These are phyloP conservation scores for Venturia oleaginea DNA, from an alignment of 2,329 filamentous ascomycete species.

Conservation along the genomic window DNA sequence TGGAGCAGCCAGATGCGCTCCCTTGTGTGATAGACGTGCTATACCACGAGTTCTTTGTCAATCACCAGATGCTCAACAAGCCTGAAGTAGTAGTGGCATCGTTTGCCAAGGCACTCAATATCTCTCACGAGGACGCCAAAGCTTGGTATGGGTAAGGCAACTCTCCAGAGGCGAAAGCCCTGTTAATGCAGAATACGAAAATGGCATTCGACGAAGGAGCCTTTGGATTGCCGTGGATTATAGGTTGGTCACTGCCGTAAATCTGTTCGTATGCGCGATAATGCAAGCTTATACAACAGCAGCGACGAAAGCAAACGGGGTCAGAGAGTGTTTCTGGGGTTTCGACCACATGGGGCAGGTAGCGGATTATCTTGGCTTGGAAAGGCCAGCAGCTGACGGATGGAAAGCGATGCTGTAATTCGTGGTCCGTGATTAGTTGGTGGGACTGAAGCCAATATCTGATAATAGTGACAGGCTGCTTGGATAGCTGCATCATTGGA, in stretches of 20 bases:
- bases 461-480: neutral
- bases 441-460: conserved; percentile 16
- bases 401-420: conserved; percentile 31
- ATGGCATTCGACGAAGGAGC: conserved; percentile 43
- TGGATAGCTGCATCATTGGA: neutral
- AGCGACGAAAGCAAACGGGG: conserved; percentile 45
- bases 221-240: conserved; percentile 54
- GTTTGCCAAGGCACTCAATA: conserved; percentile 33
- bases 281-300: conserved; percentile 14
- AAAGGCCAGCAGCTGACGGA: conserved; percentile 27
- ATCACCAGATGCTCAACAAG: conserved; percentile 37
- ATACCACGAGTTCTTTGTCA: conserved; percentile 44
- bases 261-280: neutral
- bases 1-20: conserved; percentile 34
- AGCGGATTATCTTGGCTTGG: conserved; percentile 43
- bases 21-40: conserved; percentile 35
- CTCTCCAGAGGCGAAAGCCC: conserved; percentile 37
- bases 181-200: conserved; percentile 41
- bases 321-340: conserved; percentile 50
- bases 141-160: conserved; percentile 25
- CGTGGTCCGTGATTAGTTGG: conserved; percentile 16
- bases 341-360: conserved; percentile 52
- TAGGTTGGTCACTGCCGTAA: conserved; percentile 22
- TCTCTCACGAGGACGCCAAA: conserved; percentile 21
- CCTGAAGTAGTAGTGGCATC: conserved; percentile 36